These are phyloP conservation scores for Blastobotrys buckinghamii DNA, from an alignment of 1,139 yeast genomes.

Conservation along the genomic window DNA sequence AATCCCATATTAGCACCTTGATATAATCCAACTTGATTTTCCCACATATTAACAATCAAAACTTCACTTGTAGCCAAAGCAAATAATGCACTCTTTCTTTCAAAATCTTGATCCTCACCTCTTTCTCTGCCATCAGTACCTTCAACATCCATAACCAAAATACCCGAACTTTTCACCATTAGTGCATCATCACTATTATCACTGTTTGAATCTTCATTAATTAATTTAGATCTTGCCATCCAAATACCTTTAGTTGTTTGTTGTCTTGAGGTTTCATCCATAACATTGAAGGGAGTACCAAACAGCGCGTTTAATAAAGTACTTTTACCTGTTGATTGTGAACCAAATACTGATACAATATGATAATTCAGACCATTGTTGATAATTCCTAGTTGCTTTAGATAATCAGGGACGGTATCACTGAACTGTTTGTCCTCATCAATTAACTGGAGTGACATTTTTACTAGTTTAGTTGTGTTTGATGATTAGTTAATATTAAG, in stretches of 20 bases:
- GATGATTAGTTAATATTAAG: too few species aligned
- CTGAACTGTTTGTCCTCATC: conserved; percentile 66
- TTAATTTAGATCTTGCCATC: conserved; percentile 52
- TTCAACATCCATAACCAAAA: conserved; percentile 93
- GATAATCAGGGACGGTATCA: conserved; percentile 31
- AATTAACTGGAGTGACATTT: conserved; percentile 55
- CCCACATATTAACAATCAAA: conserved; percentile 92
- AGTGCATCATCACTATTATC: conserved; percentile 15
- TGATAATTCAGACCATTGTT: conserved; percentile 72
- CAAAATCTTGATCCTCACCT: conserved; percentile 98
- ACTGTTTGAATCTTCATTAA: conserved; percentile 8
- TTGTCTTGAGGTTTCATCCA: conserved; percentile 76
- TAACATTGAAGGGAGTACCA: conserved; percentile 83
- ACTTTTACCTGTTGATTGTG: conserved; percentile 95
- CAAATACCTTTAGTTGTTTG: conserved; percentile 92
- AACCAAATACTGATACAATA: conserved; percentile 91
- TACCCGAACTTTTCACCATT: conserved; percentile 10
- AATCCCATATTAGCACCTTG: conserved; percentile 98
- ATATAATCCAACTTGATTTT: conserved; percentile 90
- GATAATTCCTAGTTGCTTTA: conserved; percentile 32
- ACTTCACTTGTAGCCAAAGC: conserved; percentile 91
- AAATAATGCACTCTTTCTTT: conserved; percentile 90
- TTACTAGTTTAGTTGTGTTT: too few species aligned
- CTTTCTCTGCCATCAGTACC: conserved; percentile 98
- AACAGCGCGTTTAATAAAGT: conserved; percentile 81